Evolutionary conservation across 768 basidiomycete species (phyloP), one percentile per base, ranked within the genome.

Genomic region (Phanerochaete carnosa): DNA sequence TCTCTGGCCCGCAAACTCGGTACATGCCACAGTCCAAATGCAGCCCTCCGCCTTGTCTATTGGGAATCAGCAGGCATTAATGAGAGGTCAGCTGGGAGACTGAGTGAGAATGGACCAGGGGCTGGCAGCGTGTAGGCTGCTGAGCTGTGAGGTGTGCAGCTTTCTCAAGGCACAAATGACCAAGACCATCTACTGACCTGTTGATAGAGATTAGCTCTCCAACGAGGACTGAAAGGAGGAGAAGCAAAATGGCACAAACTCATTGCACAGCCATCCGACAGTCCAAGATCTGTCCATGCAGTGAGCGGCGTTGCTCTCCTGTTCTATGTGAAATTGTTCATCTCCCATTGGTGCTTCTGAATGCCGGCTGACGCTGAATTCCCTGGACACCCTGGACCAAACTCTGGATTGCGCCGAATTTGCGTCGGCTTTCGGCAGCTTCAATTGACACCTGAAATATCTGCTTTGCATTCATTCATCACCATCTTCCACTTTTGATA

Each of bases 361-460:
- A 82, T 82, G 9, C 93, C 92, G 1, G 86, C 94, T 59, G 86
- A 94, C 63, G 76, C 77, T n/a, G n/a, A n/a, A n/a, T n/a, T 88
- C 93, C 4, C 75, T 94, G 64, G 89, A 91, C 62, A 85, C 83
- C 2, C 66, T 84, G 2, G 77, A 83, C 26, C 87, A 90, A 2
- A 72, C 94, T 19, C 79, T 94, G 52, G 79, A 85, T 60, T 83
- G 90, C 59, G 72, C 82, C 2, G 81, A 85, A 49, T 80, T 94
- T 59, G 89, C 87, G 0, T 80, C 85, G 13, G 77, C 93, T 33
- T 95, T 95, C 73, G 89, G 88, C 63, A 94, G 93, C 72, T 93
- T 94, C 64, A 87, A 92, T 69, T 92, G 94, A 72, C 93, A 94
- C 33, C 93, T 89, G 92, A 93, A 92, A 67, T 79, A 92, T 46